A percentile compares a stretch with the other conserved stretches of the same genome.
Conservation (phyloP, 768 basidiomycete genomes). For the Lactarius hengduanensis region DNA sequence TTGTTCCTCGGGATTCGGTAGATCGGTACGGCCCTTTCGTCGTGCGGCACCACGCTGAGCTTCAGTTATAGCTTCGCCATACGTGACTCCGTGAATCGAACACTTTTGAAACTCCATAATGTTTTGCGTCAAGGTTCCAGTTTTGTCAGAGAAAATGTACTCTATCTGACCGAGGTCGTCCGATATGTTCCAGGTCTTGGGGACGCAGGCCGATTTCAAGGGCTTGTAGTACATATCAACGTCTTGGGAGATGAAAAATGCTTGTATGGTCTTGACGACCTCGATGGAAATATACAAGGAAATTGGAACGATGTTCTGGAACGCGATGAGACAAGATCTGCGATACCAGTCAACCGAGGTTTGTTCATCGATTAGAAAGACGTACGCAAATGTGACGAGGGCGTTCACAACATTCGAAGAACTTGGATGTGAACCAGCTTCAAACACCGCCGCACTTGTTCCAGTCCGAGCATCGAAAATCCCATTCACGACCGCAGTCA, state of each 20-base stretch:
- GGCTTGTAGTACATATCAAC: slow-evolving; percentile 93
- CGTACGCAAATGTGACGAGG: slow-evolving; percentile 89
- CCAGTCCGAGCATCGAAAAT: slow-evolving; percentile 55
- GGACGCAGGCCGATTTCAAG: slow-evolving; percentile 84
- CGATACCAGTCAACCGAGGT: slow-evolving; percentile 8
- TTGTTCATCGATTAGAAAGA: slow-evolving; percentile 27
- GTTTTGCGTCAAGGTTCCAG: slow-evolving; percentile 96
- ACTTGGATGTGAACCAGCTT: slow-evolving; percentile 62
- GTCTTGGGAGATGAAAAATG: slow-evolving; percentile 95
- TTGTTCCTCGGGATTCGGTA: slow-evolving; percentile 69
- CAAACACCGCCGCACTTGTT: slow-evolving; percentile 75
- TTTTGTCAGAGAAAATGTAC: slow-evolving; percentile 93
- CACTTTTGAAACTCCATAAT: slow-evolving; percentile 99
- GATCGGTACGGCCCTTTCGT: slow-evolving; percentile 68
- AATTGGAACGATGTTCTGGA: slow-evolving; percentile 97
- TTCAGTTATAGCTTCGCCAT: slow-evolving; percentile 95
- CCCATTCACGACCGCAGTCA: slow-evolving; percentile 76
- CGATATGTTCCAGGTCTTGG: slow-evolving; percentile 98
- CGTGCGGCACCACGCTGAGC: slow-evolving; percentile 91
- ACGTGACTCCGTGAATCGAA: slow-evolving; percentile 77
- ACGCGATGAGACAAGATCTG: slow-evolving; percentile 90
- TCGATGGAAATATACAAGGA: slow-evolving; percentile 97
- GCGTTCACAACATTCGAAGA: slow-evolving; percentile 64
- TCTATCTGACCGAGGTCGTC: slow-evolving; percentile 99
- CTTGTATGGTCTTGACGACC: slow-evolving; percentile 97